Base-by-base conservation (phyloP, 2,329 filamentous ascomycete genomes). In the Colletotrichum sidae region DNA sequence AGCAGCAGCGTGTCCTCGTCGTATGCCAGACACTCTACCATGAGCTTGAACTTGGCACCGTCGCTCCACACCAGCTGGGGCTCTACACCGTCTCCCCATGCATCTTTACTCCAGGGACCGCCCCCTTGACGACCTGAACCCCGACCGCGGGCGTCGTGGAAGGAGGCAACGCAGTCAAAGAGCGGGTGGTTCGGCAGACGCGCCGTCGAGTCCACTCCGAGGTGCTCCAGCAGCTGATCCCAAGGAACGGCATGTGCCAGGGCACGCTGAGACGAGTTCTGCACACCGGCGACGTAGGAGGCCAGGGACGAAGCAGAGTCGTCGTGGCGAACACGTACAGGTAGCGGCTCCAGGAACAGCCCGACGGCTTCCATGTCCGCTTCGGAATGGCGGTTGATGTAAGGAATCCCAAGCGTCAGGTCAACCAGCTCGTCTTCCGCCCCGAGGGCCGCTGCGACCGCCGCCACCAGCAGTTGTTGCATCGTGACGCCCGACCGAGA, bases 231-330 rank as follows among this genome's bases (percentile, higher is more conserved):
- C 35, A 77, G 72, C 37, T 72, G 67, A 35, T 73, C 10, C 73
- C 74, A 77, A 2, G 73, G 73, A 2, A 77, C 49, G 2, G 69
- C 72, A 41, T 75, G 70, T 4, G 72, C 67, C 3, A 77, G 65
- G 2, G 75, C 73, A 8, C 65, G 54, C 54, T 70, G 69, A 12
- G 68, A 70, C 2, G 69, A 70, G 7, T 17, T 6, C 47, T 71
- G 70, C 0, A 76, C 73, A 0, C 44, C 25, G 15, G 11, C 41
- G 35, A 60, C 33, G 25, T 49, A 53, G 38, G 55, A 37, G 6
- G 38, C 15, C n/a, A 49, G 37, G 35, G 37, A 45, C 25, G 53
- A 6, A 8, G 25, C 17, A 10, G 34, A n/a, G 34, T 8, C 53
- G n/a, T 39, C 41, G 25, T 46, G 42, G 10, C 33, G 9, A 7